Base-by-base conservation (phyloP, 495 filamentous ascomycete species). In the Podospora pseudocomata region DNA sequence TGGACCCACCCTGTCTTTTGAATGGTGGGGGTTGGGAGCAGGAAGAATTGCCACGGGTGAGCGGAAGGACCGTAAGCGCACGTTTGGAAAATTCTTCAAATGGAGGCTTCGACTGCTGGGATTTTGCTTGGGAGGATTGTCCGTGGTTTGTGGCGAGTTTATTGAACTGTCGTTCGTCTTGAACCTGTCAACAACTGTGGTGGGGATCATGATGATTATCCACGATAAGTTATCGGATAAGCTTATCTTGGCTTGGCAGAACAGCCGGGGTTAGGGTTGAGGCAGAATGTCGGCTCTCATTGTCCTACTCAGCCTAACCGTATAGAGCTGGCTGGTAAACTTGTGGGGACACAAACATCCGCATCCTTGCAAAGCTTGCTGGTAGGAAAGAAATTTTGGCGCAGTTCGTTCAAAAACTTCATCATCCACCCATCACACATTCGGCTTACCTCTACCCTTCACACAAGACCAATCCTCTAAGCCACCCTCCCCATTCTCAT, bases 221-320 rank as follows among this genome's bases (percentile, higher is more conserved):
- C 7, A 49, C 9, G 39, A 49, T 49, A 49, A 49, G 5, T 2
- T 49, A 49, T 16, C 39, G 5, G 56, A 23, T 59, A 20, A 27
- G 56, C 3, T 26, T 59, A 32, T 32, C 30, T 4, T 7, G 30
- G 7, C 4, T 27, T 59, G 15, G 13, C 56, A 59, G 20, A 1
- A 23, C 23, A 59, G 56, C 3, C 20, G 15, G 63, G 63, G 63
- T 64, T 53, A 55, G 44, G 63, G 49, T 49, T 49, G 39, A 11
- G 1, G 3, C 5, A 49, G 39, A 49, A 2, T 13, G 7, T 32
- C 30, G 30, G 30, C 7, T 32, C 4, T 32, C 1, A 7, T 1
- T 49, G 39, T 3, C 13, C 39, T 13, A 49, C 39, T 13, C 9
- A 3, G 2, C 6, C 39, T 49, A 49, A 49, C 39, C 39, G 9